These are phyloP conservation scores for Rhodomyrtus psidioides DNA, from an alignment of 441 rosid species.

Conservation along the genomic window DNA sequence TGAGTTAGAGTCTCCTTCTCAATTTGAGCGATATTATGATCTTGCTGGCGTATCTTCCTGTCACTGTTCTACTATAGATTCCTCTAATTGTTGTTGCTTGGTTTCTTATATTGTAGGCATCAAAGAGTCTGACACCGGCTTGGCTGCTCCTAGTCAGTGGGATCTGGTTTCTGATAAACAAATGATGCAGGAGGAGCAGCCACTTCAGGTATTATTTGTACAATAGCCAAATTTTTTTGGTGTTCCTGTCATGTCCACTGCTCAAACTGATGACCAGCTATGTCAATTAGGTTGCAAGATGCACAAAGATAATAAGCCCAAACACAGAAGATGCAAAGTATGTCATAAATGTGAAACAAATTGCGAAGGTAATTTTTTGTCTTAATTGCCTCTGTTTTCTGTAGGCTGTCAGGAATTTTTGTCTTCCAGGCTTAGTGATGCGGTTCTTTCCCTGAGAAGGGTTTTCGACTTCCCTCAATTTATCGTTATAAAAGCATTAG, in stretches of 20 bases:
- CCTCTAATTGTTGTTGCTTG: background rate
- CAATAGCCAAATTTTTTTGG: background rate
- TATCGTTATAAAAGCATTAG: background rate
- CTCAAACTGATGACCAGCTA: background rate
- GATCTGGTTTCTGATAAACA: conserved; percentile 98
- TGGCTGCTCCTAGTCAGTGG: conserved; percentile 98
- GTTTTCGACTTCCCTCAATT: background rate
- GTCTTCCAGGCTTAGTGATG: background rate
- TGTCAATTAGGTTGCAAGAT: conserved; percentile 70
- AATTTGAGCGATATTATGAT: background rate
- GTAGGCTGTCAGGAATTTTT: background rate
- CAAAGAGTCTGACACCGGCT: conserved; percentile 97
- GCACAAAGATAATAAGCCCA: conserved; percentile 91
- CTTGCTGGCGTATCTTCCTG: background rate
- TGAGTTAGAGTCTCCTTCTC: background rate
- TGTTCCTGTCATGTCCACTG: background rate
- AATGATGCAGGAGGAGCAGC: conserved; percentile 99
- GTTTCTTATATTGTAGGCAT: conserved; percentile 37
- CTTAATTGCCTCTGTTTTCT: background rate
- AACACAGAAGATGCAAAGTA: conserved; percentile 98
- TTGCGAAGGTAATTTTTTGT: conserved; percentile 58
- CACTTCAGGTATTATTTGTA: conserved; percentile 61
- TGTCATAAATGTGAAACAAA: conserved; percentile 93
- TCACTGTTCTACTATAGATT: background rate
- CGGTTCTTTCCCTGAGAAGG: background rate